phyloP scores from a whole-genome alignment of 257 asterid species.

The Nicotiana tomentosiformis region DNA sequence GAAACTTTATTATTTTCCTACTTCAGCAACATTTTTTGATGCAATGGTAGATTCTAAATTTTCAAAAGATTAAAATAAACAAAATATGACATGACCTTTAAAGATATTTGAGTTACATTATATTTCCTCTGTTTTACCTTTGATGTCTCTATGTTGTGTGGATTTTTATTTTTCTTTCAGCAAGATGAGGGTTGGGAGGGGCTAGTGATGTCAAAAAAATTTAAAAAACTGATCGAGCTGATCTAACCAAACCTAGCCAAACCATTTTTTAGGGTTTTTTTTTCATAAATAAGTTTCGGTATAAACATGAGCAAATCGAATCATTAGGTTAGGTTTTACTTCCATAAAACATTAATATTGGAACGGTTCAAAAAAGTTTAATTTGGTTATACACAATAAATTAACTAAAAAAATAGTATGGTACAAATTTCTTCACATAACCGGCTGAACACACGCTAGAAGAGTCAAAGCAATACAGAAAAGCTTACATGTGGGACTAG shows the following conservation, averaged over 20 bases:
- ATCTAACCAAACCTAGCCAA: background rate
- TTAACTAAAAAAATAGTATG: background rate
- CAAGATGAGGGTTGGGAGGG: background rate
- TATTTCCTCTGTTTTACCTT: background rate
- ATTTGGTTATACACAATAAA: background rate
- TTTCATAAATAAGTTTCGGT: background rate
- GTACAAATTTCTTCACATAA: background rate
- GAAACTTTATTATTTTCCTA: background rate
- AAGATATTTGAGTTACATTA: background rate
- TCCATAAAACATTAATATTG: background rate
- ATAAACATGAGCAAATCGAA: no score
- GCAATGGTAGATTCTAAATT: background rate
- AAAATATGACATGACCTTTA: background rate
- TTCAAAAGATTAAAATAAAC: background rate
- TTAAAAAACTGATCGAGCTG: background rate
- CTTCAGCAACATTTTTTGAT: background rate
- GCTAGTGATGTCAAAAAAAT: background rate
- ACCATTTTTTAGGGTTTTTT: background rate
- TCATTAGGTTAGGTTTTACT: background rate
- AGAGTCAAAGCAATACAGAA: background rate
- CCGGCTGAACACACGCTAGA: background rate
- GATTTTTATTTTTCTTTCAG: background rate
- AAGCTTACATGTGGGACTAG: background rate
- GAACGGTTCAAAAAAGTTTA: background rate
- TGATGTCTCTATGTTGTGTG: background rate